phyloP scores from a whole-genome alignment of 768 basidiomycete species.

The Kwoniella botswanensis region DNA sequence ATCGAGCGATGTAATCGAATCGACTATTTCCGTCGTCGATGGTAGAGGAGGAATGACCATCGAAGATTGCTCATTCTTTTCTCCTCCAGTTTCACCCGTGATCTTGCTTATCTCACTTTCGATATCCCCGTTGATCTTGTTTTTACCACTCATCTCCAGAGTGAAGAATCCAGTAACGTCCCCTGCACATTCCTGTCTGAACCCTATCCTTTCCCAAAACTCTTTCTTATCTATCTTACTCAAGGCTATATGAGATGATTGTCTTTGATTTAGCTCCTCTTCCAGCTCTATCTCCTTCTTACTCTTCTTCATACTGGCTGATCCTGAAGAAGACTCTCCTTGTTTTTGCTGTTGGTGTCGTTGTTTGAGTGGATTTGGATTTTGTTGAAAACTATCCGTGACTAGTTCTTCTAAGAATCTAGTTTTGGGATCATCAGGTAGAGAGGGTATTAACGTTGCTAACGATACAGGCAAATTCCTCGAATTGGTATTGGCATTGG shows the following conservation, averaged over 20 bases:
- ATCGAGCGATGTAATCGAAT: background rate
- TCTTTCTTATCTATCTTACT: constrained; percentile 68
- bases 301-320: constrained; percentile 32
- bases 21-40: background rate
- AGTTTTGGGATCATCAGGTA: constrained; percentile 96
- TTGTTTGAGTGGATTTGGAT: background rate
- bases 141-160: constrained; percentile 54
- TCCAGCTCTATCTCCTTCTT: constrained; percentile 44
- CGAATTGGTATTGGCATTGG: constrained; percentile 57
- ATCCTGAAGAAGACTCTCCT: background rate
- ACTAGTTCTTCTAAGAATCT: constrained; percentile 92
- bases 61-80: background rate
- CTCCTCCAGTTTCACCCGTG: background rate
- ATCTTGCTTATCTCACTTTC: background rate
- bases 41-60: too few relatives aligned
- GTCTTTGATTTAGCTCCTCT: constrained; percentile 18
- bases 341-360: background rate
- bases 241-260: constrained; percentile 61
- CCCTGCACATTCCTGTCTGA: constrained; percentile 91
- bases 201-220: constrained; percentile 98
- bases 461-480: constrained; percentile 55
- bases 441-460: constrained; percentile 80
- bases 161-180: constrained; percentile 93
- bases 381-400: constrained; percentile 18
- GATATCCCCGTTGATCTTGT: too few relatives aligned